Evolutionary conservation across 208 protist species (phyloP), one percentile per base, ranked within the genome.

Genomic region (Acanthamoeba culbertsoni): DNA sequence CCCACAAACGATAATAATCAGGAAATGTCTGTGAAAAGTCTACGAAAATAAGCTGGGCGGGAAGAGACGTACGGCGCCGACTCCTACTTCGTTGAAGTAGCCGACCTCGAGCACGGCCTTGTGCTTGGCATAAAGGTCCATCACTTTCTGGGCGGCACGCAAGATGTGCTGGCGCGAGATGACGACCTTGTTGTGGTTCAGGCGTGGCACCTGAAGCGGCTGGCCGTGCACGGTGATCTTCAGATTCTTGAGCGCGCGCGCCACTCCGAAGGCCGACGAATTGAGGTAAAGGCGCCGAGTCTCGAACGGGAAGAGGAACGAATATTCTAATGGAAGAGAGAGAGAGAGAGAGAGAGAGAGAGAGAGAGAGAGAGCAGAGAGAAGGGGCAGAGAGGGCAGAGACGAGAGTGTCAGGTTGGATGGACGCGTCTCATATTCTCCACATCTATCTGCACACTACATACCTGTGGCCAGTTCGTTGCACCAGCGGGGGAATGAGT

Each of bases 251-350:
- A 77, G 89, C 35, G 96, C 97, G 43, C 96, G 95, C 37, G 96
- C 94, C n/a, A 96, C 93, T 6, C 97, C 97, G 93, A 97, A 97
- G 1, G 96, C 94, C 1, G 97, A 97, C 8, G 93, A 95, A 35
- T 92, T 92, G n/a, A 98, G 96, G 86, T 94, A 97, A 2, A 94
- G 62, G 16, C 93, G 55, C 48, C 96, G 94, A 0, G 48, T 88
- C 7, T 97, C 96, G 48, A 97, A 97, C 33, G 94, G 79, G 43
- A 98, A 97, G n/a, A 98, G 82, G 86, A 97, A 97, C 42, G 94
- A 35, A 86, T 68, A 96, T 18, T 28, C 45, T 65, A 48, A 14
- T 75, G 8, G 18, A 62, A 1, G 26, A 18, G 31, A 31, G 31
- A 68, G n/a, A 5, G 55, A 63, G 14, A 37, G 31, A 2, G 31